A percentile compares a stretch with the other conserved stretches of the same genome.
Evolutionary conservation across 768 basidiomycete genomes (phyloP).

Genomic region (Auricularia auricula-judae): DNA sequence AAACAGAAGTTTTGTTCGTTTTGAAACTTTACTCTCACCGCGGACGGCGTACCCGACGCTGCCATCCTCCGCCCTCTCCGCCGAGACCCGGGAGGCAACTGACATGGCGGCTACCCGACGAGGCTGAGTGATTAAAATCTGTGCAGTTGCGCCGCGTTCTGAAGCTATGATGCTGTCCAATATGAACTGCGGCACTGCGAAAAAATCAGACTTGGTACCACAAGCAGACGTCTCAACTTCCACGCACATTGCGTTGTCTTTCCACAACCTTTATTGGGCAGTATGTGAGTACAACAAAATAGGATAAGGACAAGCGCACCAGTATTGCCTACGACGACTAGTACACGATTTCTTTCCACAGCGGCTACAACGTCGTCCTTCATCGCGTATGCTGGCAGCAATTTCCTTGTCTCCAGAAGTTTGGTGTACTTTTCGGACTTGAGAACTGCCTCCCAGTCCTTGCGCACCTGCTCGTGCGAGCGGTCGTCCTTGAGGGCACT

Average conservation of each 20-base stretch:
- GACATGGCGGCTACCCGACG: slow-evolving; percentile 82
- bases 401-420: slow-evolving; percentile 44
- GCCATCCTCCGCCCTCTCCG: slow-evolving; percentile 65
- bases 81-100: slow-evolving; percentile 76
- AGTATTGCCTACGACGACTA: slow-evolving; percentile 86
- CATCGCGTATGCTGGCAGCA: slow-evolving; percentile 67
- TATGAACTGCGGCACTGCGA: slow-evolving; percentile 76
- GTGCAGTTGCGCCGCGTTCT: slow-evolving; percentile 49
- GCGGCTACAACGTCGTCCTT: slow-evolving; percentile 49
- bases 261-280: slow-evolving; percentile 49
- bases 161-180: slow-evolving; percentile 67
- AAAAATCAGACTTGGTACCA: neutral
- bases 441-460: slow-evolving; percentile 39
- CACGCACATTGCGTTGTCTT: slow-evolving; percentile 77
- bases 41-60: slow-evolving; percentile 84
- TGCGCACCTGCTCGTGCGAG: slow-evolving; percentile 36
- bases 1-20: slow-evolving; percentile 68
- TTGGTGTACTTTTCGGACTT: slow-evolving; percentile 37
- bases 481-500: slow-evolving; percentile 26
- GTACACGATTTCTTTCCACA: slow-evolving; percentile 49
- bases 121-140: slow-evolving; percentile 83
- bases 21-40: slow-evolving; percentile 63
- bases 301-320: slow-evolving; percentile 29
- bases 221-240: neutral
- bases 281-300: neutral